These are phyloP conservation scores for Sarocladium brachiariae DNA, from an alignment of 2,329 filamentous ascomycete species.

Conservation along the genomic window DNA sequence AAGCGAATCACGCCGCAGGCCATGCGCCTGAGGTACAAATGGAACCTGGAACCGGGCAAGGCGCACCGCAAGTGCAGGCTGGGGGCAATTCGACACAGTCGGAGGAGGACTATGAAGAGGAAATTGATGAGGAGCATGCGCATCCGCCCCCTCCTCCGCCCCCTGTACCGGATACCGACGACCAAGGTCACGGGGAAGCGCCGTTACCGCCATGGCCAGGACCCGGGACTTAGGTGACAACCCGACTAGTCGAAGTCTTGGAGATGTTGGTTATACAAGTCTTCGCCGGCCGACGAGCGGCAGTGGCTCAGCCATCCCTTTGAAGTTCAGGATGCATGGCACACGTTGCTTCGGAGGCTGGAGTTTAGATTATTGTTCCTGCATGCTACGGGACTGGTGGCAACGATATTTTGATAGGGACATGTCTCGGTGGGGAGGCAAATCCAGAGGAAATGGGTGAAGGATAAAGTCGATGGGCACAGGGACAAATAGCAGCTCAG, in stretches of 20 bases:
- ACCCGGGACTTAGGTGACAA: constrained; percentile 8
- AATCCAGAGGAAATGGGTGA: not conserved
- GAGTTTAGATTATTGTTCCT: not conserved
- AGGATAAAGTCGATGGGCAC: not conserved
- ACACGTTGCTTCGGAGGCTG: not conserved
- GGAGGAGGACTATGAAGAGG: constrained; percentile 33
- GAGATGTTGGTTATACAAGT: not conserved
- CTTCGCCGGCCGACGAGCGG: not conserved
- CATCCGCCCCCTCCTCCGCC: constrained; percentile 13
- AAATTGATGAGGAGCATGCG: constrained; percentile 21
- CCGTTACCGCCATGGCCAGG: constrained; percentile 6
- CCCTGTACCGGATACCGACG: constrained; percentile 11
- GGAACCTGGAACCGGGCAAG: not conserved
- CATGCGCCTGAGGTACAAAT: constrained; percentile 13
- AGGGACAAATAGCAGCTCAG: not conserved
- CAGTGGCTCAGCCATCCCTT: not conserved
- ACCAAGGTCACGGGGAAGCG: not conserved
- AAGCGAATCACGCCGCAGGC: constrained; percentile 19
- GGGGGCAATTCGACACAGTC: constrained; percentile 29
- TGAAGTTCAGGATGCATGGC: not conserved
- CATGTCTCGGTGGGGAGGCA: constrained; percentile 11
- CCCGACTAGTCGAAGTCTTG: constrained; percentile 1
- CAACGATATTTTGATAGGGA: not conserved
- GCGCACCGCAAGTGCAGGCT: not conserved
- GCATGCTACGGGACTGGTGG: not conserved